phyloP scores from a whole-genome alignment of 768 basidiomycete species.

The Dentipellis sp. region DNA sequence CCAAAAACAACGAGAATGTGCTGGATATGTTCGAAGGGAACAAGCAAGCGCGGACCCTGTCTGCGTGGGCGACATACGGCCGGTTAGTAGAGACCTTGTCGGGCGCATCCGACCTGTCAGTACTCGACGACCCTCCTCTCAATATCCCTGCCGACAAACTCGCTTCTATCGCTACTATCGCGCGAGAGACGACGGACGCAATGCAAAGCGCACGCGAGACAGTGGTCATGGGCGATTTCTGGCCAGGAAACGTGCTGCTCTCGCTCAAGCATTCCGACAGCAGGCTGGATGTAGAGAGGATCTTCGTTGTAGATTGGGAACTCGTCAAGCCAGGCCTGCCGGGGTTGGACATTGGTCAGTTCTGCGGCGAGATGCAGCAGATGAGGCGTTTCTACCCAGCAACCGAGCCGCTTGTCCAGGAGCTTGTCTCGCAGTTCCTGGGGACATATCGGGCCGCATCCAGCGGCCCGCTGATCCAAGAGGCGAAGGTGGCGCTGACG shows the following conservation, averaged over 20 bases:
- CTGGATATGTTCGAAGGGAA: conserved; percentile 16
- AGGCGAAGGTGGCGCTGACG: conserved; percentile 27
- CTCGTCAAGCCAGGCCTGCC: conserved; percentile 45
- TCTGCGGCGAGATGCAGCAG: conserved; percentile 49
- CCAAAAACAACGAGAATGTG: conserved; percentile 17
- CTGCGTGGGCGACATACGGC: conserved; percentile 35
- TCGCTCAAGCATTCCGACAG: conserved; percentile 21
- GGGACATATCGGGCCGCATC: conserved; percentile 29
- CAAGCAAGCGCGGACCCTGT: conserved; percentile 30
- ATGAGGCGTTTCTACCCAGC: conserved; percentile 33
- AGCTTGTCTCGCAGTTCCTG: conserved; percentile 36
- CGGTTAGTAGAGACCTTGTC: conserved; percentile 25
- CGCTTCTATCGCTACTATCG: conserved; percentile 24
- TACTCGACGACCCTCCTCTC: conserved; percentile 32
- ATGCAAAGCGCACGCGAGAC: conserved; percentile 25
- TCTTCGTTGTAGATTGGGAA: conserved; percentile 62
- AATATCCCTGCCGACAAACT: conserved; percentile 29
- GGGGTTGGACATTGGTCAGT: conserved; percentile 54
- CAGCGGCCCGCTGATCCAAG: conserved; percentile 16
- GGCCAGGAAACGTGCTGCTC: conserved; percentile 63
- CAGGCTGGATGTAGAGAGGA: conserved; percentile 24
- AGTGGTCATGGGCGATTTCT: conserved; percentile 59
- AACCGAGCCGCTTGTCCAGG: conserved; percentile 24
- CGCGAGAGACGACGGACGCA: conserved; percentile 19
- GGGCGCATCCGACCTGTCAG: not conserved